Evolutionary conservation across 2,329 filamentous ascomycete genomes (phyloP).

Genomic region (Neocucurbitaria cava): DNA sequence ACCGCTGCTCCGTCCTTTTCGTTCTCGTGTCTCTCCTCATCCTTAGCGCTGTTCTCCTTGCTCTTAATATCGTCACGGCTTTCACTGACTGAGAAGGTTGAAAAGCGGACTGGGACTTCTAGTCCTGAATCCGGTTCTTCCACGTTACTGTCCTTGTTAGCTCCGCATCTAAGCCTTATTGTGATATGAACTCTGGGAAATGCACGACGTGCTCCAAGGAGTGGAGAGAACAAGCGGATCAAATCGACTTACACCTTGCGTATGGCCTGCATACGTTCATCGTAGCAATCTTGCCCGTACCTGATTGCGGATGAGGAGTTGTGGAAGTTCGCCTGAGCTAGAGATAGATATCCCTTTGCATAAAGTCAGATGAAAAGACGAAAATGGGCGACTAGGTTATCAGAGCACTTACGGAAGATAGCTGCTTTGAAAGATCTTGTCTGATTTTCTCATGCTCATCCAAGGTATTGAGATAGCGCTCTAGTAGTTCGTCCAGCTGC

Average conservation of each 20-base stretch:
- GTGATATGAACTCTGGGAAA: neutral
- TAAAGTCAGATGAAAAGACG: neutral
- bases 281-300: conserved; percentile 75
- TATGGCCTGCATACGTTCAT: conserved; percentile 73
- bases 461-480: conserved; percentile 69
- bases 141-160: neutral
- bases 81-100: neutral
- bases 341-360: conserved; percentile 55
- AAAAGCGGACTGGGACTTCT: neutral
- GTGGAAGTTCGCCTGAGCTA: conserved; percentile 79
- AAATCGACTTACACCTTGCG: conserved; percentile 53
- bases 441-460: conserved; percentile 71
- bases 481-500: conserved; percentile 68
- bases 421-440: conserved; percentile 59
- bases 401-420: conserved; percentile 59
- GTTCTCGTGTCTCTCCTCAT: neutral
- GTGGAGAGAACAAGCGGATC: neutral
- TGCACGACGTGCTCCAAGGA: neutral
- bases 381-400: neutral
- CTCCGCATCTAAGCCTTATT: neutral
- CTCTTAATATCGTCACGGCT: neutral
- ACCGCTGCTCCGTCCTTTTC: neutral
- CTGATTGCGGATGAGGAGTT: conserved; percentile 67
- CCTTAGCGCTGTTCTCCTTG: neutral
- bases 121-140: neutral